phyloP scores from a whole-genome alignment of 73 alveolate species.

The Durusdinium trenchii region DNA sequence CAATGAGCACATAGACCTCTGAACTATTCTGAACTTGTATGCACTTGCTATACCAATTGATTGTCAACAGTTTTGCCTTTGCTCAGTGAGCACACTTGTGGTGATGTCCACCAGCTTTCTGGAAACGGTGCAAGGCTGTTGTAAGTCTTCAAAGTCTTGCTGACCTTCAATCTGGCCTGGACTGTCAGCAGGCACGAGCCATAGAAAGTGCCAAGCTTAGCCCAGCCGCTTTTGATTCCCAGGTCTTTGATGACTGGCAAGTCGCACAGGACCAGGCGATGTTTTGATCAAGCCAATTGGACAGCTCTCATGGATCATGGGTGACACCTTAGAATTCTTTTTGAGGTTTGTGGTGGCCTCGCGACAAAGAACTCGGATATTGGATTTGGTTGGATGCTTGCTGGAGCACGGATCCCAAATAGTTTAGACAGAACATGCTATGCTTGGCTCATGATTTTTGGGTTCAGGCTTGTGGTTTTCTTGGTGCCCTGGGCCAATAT shows the following conservation, averaged over 20 bases:
- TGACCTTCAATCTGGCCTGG: constrained; percentile 42
- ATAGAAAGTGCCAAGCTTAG: not conserved
- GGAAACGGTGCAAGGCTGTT: not conserved
- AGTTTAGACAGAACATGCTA: not conserved
- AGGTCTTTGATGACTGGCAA: constrained; percentile 80
- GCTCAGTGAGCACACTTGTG: not conserved
- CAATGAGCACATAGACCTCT: no score
- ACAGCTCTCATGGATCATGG: not conserved
- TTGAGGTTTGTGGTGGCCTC: constrained; percentile 48
- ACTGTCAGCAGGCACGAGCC: constrained; percentile 24
- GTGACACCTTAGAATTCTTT: not conserved
- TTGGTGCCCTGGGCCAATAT: constrained; percentile 74
- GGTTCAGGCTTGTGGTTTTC: constrained; percentile 24
- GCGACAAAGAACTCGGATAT: constrained; percentile 41
- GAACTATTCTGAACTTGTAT: no score
- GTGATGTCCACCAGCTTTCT: not conserved
- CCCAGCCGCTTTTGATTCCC: not conserved
- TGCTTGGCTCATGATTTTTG: not conserved
- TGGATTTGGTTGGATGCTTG: constrained; percentile 73
- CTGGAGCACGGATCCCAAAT: constrained; percentile 45
- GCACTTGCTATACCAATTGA: no score
- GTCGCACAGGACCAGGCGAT: constrained; percentile 52
- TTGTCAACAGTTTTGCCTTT: no score
- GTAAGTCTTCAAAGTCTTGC: constrained; percentile 32
- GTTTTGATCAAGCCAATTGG: not conserved